A percentile compares a stretch with the other conserved stretches of the same genome.
Conservation (phyloP, 306 rosid genomes). For the Castanea mollissima region DNA sequence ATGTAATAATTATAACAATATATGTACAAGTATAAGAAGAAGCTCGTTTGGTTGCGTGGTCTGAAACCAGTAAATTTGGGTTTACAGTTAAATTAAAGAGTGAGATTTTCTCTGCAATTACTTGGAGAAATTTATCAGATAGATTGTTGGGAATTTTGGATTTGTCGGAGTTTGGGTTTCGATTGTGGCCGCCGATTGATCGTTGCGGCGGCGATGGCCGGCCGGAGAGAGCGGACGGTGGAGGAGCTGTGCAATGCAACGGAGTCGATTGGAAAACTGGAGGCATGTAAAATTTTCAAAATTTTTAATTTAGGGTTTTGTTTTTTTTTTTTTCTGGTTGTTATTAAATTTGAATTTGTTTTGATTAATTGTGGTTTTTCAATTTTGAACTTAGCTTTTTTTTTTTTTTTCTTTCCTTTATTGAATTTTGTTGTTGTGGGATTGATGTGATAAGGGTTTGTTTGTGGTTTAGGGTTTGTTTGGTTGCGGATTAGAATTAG, state of each 20-base stretch:
- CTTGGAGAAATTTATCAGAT: background rate
- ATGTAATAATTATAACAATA: background rate
- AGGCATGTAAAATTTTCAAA: slow-evolving; percentile 45
- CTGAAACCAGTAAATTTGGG: slow-evolving; percentile 19
- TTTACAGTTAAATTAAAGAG: slow-evolving; percentile 16
- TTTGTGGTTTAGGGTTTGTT: slow-evolving; percentile 37
- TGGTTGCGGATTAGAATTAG: slow-evolving; percentile 18
- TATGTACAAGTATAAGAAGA: slow-evolving; percentile 6
- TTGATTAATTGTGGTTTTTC: slow-evolving; percentile 1
- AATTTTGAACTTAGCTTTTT: background rate
- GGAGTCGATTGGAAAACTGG: slow-evolving; percentile 28
- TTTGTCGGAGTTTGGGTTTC: slow-evolving; percentile 1
- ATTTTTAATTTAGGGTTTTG: slow-evolving; percentile 36
- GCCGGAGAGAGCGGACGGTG: slow-evolving; percentile 33
- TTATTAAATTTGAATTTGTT: background rate
- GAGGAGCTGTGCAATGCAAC: slow-evolving; percentile 44
- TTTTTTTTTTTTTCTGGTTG: slow-evolving; percentile 3
- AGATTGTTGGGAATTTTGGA: slow-evolving; percentile 1
- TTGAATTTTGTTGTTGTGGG: background rate
- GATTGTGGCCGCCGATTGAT: slow-evolving; percentile 30
- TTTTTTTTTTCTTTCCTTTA: too few species aligned
- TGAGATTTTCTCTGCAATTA: slow-evolving; percentile 12
- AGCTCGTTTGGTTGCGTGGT: slow-evolving; percentile 21
- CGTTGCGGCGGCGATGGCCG: slow-evolving; percentile 26
- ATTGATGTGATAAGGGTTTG: slow-evolving; percentile 10